Conservation (phyloP, 345 rosid species). For the Linum tenue region DNA sequence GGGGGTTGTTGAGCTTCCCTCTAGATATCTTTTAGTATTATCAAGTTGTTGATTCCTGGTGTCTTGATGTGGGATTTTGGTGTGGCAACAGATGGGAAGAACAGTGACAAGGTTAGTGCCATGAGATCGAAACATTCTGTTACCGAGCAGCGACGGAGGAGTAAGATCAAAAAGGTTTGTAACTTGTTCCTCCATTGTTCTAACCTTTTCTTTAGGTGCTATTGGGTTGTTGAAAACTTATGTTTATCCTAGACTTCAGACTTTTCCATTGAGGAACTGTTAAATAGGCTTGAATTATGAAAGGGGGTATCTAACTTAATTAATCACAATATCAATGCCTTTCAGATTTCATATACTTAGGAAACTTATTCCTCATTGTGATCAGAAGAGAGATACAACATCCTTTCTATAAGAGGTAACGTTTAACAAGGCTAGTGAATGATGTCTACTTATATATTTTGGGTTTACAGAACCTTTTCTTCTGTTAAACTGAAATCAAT, state of each 20-base stretch:
- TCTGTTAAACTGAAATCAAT: slow-evolving; percentile 1
- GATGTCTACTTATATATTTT: neutral
- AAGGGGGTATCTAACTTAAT: slow-evolving; percentile 1
- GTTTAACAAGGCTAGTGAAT: neutral
- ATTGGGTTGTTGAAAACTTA: no score
- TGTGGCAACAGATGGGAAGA: no score
- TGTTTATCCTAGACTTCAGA: no score
- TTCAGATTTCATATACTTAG: slow-evolving; percentile 29
- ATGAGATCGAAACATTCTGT: no score
- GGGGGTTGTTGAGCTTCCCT: no score
- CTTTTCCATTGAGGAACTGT: no score
- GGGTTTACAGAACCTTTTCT: neutral
- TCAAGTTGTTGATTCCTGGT: slow-evolving; percentile 4
- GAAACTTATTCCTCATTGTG: slow-evolving; percentile 25
- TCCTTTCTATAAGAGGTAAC: slow-evolving; percentile 27
- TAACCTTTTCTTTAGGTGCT: no score
- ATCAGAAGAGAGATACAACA: slow-evolving; percentile 30
- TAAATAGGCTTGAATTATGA: no score
- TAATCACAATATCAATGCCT: slow-evolving; percentile 2
- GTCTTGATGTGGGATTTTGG: slow-evolving; percentile 11
- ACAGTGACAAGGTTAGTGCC: no score
- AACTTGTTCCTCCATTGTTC: no score
- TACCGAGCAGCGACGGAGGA: no score
- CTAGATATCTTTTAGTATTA: neutral
- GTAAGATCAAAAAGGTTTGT: no score